These are phyloP conservation scores for Wickerhamomyces sp. DNA, from an alignment of 1,139 yeast genomes.

Conservation along the genomic window DNA sequence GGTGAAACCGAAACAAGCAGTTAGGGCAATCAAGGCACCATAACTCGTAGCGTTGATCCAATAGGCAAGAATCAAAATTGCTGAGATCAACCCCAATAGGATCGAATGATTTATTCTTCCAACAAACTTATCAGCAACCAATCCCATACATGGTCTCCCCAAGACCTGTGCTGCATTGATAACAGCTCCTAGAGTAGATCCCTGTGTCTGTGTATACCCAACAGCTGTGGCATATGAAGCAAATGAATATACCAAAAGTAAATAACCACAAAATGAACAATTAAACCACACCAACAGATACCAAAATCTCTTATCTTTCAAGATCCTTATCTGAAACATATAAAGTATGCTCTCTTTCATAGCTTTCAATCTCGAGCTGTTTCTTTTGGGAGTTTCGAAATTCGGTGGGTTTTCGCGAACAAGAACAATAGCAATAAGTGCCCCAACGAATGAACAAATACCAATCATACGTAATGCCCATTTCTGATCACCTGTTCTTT, in stretches of 20 bases:
- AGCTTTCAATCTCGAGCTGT: slow-evolving; percentile 8
- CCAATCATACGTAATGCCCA: slow-evolving; percentile 66
- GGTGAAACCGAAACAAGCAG: slow-evolving; percentile 48
- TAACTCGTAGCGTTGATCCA: slow-evolving; percentile 52
- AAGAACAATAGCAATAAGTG: slow-evolving; percentile 33
- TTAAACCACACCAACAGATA: slow-evolving; percentile 48
- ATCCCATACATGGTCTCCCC: slow-evolving; percentile 64
- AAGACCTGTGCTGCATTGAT: slow-evolving; percentile 57
- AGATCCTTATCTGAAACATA: slow-evolving; percentile 6
- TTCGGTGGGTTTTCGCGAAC: slow-evolving; percentile 27
- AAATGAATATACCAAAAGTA: slow-evolving; percentile 52
- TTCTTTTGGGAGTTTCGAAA: slow-evolving; percentile 9
- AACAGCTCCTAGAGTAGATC: slow-evolving; percentile 52
- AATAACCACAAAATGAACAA: slow-evolving; percentile 49
- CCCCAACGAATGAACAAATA: slow-evolving; percentile 32
- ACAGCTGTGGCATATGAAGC: slow-evolving; percentile 56
- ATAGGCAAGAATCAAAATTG: slow-evolving; percentile 30
- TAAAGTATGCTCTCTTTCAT: slow-evolving; percentile 1
- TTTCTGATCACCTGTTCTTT: slow-evolving; percentile 46
- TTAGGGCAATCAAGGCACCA: slow-evolving; percentile 31
- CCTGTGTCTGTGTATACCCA: slow-evolving; percentile 50
- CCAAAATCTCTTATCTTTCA: slow-evolving; percentile 5
- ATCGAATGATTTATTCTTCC: slow-evolving; percentile 53
- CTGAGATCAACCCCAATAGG: slow-evolving; percentile 18
- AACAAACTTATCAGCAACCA: slow-evolving; percentile 40